phyloP scores from a whole-genome alignment of 495 filamentous ascomycete genomes.

The Penicillium parvum region DNA sequence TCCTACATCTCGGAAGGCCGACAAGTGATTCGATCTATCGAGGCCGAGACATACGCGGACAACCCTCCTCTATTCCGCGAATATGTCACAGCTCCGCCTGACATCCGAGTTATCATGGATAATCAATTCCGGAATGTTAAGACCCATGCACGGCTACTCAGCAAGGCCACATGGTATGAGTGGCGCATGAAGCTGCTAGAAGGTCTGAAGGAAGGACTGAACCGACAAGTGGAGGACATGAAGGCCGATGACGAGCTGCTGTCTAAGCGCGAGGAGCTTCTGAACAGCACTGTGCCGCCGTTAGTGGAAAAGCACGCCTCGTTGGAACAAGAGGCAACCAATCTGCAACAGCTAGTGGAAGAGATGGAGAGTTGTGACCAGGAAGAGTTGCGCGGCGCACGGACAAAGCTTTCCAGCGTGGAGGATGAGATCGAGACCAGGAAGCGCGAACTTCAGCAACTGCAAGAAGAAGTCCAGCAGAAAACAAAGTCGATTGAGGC shows the following conservation, averaged over 20 bases:
- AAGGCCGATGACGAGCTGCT: slow-evolving; percentile 67
- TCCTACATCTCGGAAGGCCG: slow-evolving; percentile 90
- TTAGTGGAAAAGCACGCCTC: slow-evolving; percentile 55
- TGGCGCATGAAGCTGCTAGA: slow-evolving; percentile 92
- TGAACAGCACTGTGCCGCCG: slow-evolving; percentile 60
- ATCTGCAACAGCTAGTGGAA: slow-evolving; percentile 63
- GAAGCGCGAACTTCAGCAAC: slow-evolving; percentile 55
- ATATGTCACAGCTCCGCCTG: slow-evolving; percentile 82
- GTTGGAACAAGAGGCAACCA: slow-evolving; percentile 57
- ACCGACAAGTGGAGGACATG: slow-evolving; percentile 71
- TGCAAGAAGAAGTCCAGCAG: slow-evolving; percentile 59
- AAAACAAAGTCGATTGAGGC: slow-evolving; percentile 58
- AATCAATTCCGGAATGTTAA: slow-evolving; percentile 96
- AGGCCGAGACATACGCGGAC: slow-evolving; percentile 76
- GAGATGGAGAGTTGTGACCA: slow-evolving; percentile 78
- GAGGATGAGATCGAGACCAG: slow-evolving; percentile 68
- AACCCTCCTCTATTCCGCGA: slow-evolving; percentile 89
- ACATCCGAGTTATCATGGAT: slow-evolving; percentile 81
- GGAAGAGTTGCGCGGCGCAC: slow-evolving; percentile 64
- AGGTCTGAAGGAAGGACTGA: slow-evolving; percentile 72
- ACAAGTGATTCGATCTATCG: slow-evolving; percentile 81
- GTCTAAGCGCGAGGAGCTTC: slow-evolving; percentile 58
- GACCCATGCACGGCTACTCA: slow-evolving; percentile 79
- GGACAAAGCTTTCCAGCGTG: slow-evolving; percentile 57
- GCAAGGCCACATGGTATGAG: slow-evolving; percentile 95